Base-by-base conservation (phyloP, 1,139 yeast species). In the Lodderomyces jiufengensis region DNA sequence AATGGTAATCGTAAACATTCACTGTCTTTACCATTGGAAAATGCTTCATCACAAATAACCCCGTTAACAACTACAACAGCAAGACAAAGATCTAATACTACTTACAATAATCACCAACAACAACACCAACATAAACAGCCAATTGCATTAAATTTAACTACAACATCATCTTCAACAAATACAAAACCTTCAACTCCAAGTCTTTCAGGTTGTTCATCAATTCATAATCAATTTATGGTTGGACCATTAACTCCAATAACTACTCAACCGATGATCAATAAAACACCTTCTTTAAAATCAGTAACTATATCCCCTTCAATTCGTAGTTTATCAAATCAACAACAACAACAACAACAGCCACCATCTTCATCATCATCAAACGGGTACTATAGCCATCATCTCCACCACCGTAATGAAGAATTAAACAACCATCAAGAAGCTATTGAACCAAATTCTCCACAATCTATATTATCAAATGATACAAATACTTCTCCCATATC, bases 291-390 rank as follows among this genome's bases (percentile, higher is more conserved):
- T 2, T 45, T 66, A 20, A 66, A 65, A 38, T 62, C 70, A 9
- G 54, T 66, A 23, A 63, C 70, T 3, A 65, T 66, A 5, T 64
- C 71, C 4, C 71, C 72, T 3, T 63, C 66, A 26, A 46, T 57
- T 3, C 44, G 67, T 33, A 39, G 34, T 18, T 5, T 5, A 5
- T 18, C 20, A 18, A 18, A 18, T 18, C 20, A 18, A n/a, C n/a
- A n/a, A 24, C n/a, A n/a, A n/a, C n/a, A n/a, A n/a, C n/a, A n/a
- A n/a, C n/a, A n/a, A 18, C 7, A 5, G 20, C 20, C 20, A 18
- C 5, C 5, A 5, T 18, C 20, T 5, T 18, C 20, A 18, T 18
- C 20, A 5, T 18, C 20, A 18, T 18, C 20, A 18, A 18, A 18
- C 7, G 20, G 20, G 7, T 18, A 18, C 7, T 18, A 18, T 18